These are phyloP conservation scores for Penicillium maclennaniae DNA, from an alignment of 495 filamentous ascomycete genomes.

Conservation along the genomic window DNA sequence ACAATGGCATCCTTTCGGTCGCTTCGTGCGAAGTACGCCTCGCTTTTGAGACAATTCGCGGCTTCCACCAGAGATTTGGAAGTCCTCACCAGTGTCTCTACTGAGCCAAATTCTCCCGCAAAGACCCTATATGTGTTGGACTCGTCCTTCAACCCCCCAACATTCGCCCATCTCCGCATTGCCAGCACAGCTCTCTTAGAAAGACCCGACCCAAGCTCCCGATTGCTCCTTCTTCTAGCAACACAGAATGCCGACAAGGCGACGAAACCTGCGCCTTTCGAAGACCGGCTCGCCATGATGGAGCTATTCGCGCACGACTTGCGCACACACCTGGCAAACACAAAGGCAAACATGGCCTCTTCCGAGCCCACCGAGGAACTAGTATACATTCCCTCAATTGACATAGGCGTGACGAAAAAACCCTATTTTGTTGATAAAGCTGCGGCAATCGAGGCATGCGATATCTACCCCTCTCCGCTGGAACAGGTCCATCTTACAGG, in stretches of 20 bases:
- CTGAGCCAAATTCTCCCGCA: constrained; percentile 20
- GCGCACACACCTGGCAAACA: constrained; percentile 26
- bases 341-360: background rate
- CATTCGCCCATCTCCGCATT: constrained; percentile 75
- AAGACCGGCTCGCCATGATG: constrained; percentile 85
- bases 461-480: constrained; percentile 41
- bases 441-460: constrained; percentile 55
- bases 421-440: constrained; percentile 88
- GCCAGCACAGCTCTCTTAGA: constrained; percentile 61
- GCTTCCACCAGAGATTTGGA: constrained; percentile 53
- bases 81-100: constrained; percentile 54
- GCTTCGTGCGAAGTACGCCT: constrained; percentile 31
- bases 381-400: constrained; percentile 46
- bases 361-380: constrained; percentile 5
- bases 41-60: constrained; percentile 55
- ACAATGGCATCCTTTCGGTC: constrained; percentile 40
- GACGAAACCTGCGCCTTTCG: constrained; percentile 75
- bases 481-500: constrained; percentile 79
- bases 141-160: constrained; percentile 94
- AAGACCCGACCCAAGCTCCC: constrained; percentile 31
- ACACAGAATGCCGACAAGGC: constrained; percentile 94
- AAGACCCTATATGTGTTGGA: constrained; percentile 78
- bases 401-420: constrained; percentile 76
- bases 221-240: constrained; percentile 77
- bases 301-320: constrained; percentile 69